A percentile compares a stretch with the other conserved stretches of the same genome.
phyloP scores from a whole-genome alignment of 805 yeast genomes.

The Kuraishia floccosa region DNA sequence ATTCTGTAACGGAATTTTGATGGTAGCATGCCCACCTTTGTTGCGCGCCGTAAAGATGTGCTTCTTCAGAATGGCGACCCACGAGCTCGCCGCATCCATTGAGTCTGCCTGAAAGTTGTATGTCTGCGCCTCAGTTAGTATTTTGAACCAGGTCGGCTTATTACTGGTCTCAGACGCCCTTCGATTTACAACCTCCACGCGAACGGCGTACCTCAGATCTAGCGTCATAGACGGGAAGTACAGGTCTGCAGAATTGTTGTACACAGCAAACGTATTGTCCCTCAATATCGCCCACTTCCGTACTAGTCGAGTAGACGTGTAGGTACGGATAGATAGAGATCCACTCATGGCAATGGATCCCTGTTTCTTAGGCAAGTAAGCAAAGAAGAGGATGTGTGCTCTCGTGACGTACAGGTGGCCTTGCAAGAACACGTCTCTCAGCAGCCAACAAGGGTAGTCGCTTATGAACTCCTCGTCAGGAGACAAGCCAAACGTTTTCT shows the following conservation, averaged over 20 bases:
- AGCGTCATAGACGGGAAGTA: constrained; percentile 75
- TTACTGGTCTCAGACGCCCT: constrained; percentile 6
- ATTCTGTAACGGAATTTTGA: constrained; percentile 66
- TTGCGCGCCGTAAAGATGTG: constrained; percentile 68
- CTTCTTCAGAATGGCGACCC: constrained; percentile 70
- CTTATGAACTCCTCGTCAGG: constrained; percentile 43
- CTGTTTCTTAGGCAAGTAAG: constrained; percentile 54
- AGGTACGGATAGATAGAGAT: constrained; percentile 30
- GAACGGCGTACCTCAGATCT: constrained; percentile 52
- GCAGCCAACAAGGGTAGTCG: constrained; percentile 71
- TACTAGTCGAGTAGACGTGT: constrained; percentile 22
- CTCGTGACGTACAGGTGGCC: constrained; percentile 75
- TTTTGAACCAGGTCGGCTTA: constrained; percentile 36
- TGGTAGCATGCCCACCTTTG: constrained; percentile 57
- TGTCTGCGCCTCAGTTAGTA: constrained; percentile 45
- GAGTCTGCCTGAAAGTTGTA: constrained; percentile 69
- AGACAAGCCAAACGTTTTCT: constrained; percentile 28
- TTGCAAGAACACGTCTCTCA: constrained; percentile 73
- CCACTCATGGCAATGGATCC: constrained; percentile 37
- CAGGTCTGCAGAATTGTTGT: constrained; percentile 62
- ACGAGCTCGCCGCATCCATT: constrained; percentile 58
- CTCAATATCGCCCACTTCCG: constrained; percentile 78
- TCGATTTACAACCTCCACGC: constrained; percentile 39
- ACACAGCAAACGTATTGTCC: constrained; percentile 57
- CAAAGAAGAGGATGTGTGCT: constrained; percentile 58